phyloP scores from a whole-genome alignment of 2,329 filamentous ascomycete genomes.

The Calonectria honghensis region DNA sequence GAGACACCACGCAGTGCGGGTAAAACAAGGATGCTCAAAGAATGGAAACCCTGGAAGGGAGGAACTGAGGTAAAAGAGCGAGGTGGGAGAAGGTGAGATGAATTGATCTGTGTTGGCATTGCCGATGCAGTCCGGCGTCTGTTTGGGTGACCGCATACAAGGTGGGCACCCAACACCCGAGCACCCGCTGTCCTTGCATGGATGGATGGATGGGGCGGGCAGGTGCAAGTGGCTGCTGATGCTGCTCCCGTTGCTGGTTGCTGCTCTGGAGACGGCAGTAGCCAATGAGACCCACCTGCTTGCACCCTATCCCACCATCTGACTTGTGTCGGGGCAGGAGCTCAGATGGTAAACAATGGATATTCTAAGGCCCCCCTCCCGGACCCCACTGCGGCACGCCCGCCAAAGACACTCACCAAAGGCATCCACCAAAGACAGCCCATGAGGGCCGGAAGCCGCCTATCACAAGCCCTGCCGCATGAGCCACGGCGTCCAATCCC shows the following conservation, averaged over 20 bases:
- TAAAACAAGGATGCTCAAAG: slow-evolving; percentile 33
- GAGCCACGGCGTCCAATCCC: slow-evolving; percentile 43
- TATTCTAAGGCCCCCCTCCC: slow-evolving; percentile 23
- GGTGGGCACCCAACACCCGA: slow-evolving; percentile 40
- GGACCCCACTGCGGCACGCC: slow-evolving; percentile 39
- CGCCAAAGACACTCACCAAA: slow-evolving; percentile 32
- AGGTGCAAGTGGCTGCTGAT: slow-evolving; percentile 35
- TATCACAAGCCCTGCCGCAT: slow-evolving; percentile 47
- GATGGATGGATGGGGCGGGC: slow-evolving; percentile 24
- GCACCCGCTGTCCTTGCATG: slow-evolving; percentile 37
- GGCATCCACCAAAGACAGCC: slow-evolving; percentile 27
- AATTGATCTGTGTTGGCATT: slow-evolving; percentile 33
- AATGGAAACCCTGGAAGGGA: slow-evolving; percentile 29
- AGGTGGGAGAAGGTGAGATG: slow-evolving; percentile 22
- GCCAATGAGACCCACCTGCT: slow-evolving; percentile 49
- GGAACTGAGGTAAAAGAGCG: slow-evolving; percentile 24
- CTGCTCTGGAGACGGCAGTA: slow-evolving; percentile 47
- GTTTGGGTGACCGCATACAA: slow-evolving; percentile 22
- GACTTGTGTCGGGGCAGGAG: slow-evolving; percentile 30
- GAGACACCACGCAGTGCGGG: slow-evolving; percentile 21
- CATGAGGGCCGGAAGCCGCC: slow-evolving; percentile 30
- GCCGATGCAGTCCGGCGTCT: slow-evolving; percentile 29
- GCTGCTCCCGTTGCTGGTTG: slow-evolving; percentile 36
- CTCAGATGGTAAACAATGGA: slow-evolving; percentile 53
- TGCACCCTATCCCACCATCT: slow-evolving; percentile 22